These are phyloP conservation scores for Aschersonia sp. DNA, from an alignment of 2,329 filamentous ascomycete species.

Conservation along the genomic window DNA sequence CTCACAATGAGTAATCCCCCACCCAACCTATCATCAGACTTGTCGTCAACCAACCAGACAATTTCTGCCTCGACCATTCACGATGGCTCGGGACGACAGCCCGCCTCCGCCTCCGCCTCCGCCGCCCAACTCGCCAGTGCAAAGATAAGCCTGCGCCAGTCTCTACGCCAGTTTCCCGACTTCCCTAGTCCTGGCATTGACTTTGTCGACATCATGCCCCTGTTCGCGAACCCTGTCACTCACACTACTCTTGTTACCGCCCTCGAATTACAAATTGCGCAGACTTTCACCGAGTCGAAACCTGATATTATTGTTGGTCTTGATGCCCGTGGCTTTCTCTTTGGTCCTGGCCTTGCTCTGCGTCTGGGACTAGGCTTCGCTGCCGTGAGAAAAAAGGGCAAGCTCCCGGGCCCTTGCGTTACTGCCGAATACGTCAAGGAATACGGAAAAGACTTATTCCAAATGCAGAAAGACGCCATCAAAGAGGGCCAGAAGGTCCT, in stretches of 20 bases:
- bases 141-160: constrained; percentile 55
- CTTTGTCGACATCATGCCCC: constrained; percentile 95
- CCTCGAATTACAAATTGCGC: constrained; percentile 67
- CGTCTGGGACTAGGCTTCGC: constrained; percentile 75
- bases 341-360: constrained; percentile 79
- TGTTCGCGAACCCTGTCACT: constrained; percentile 65
- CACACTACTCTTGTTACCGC: constrained; percentile 70
- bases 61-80: constrained; percentile 19
- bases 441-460: constrained; percentile 88
- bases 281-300: constrained; percentile 43
- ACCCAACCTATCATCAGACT: constrained; percentile 8
- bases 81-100: constrained; percentile 49
- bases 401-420: constrained; percentile 79
- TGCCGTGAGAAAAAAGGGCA: constrained; percentile 87
- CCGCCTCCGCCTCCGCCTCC: constrained; percentile 45
- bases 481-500: constrained; percentile 78
- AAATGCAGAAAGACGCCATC: constrained; percentile 83
- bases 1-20: constrained; percentile 19
- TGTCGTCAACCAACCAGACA: constrained; percentile 10
- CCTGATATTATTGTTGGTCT: constrained; percentile 88
- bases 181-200: constrained; percentile 86
- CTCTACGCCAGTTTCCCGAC: constrained; percentile 76
- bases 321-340: constrained; percentile 88
- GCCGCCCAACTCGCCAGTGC: constrained; percentile 51
- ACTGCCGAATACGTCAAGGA: constrained; percentile 88